phyloP scores from a whole-genome alignment of 2,329 filamentous ascomycete species.

The Fusarium sp. region DNA sequence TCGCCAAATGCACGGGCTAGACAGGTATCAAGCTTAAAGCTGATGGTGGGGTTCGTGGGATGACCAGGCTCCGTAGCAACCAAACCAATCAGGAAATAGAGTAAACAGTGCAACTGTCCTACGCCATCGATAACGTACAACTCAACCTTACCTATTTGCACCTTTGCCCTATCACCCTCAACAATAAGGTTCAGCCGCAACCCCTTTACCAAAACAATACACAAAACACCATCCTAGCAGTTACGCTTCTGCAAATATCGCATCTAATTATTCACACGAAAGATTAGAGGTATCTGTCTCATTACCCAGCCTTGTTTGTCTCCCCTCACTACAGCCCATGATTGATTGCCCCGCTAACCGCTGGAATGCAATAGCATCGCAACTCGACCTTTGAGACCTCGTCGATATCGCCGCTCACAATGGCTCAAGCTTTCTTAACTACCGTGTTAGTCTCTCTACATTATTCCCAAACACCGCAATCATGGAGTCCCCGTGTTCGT shows the following conservation, averaged over 20 bases:
- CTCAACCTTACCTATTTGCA: constrained; percentile 19
- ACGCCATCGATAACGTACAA: constrained; percentile 27
- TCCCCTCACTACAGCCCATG: constrained; percentile 16
- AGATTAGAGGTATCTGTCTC: constrained; percentile 27
- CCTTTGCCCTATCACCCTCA: constrained; percentile 32
- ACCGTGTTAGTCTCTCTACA: constrained; percentile 54
- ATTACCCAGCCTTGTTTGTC: constrained; percentile 31
- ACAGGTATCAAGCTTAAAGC: constrained; percentile 20
- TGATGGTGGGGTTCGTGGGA: constrained; percentile 40
- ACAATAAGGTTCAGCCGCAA: constrained; percentile 17
- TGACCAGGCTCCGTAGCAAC: constrained; percentile 46
- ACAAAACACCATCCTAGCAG: constrained; percentile 18
- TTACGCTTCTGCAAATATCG: constrained; percentile 12
- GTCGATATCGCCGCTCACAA: constrained; percentile 40
- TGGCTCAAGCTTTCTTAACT: constrained; percentile 56
- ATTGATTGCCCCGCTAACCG: constrained; percentile 56
- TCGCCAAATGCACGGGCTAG: not conserved
- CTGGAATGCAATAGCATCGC: constrained; percentile 52
- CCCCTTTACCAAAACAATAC: constrained; percentile 15
- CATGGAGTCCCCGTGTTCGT: constrained; percentile 7
- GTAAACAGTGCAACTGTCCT: constrained; percentile 46
- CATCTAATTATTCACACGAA: constrained; percentile 11
- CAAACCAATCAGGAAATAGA: constrained; percentile 47
- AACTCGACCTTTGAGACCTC: constrained; percentile 23
- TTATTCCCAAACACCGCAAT: not conserved